phyloP scores from a whole-genome alignment of 1,284 basidiomycete genomes.

The Mycena citricolor region DNA sequence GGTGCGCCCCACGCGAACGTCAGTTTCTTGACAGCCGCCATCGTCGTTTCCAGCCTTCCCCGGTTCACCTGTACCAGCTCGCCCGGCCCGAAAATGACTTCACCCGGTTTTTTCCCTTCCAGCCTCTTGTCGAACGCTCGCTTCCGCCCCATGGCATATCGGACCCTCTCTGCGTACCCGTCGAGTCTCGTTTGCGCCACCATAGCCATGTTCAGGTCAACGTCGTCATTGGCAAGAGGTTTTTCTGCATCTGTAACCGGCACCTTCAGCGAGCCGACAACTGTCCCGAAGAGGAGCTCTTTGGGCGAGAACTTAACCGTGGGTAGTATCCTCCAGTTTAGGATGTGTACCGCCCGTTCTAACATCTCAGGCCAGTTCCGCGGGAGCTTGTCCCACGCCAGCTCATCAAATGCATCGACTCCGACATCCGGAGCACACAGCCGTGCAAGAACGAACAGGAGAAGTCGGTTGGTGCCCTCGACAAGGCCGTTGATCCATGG shows the following conservation, averaged over 20 bases:
- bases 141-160: slow-evolving; percentile 26
- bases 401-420: slow-evolving; percentile 28
- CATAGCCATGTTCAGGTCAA: slow-evolving; percentile 28
- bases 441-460: slow-evolving; percentile 29
- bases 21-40: slow-evolving; percentile 28
- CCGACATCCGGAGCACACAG: slow-evolving; percentile 35
- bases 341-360: slow-evolving; percentile 1
- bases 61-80: slow-evolving; percentile 33
- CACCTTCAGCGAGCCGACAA: slow-evolving; percentile 25
- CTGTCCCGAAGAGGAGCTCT: slow-evolving; percentile 7
- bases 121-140: slow-evolving; percentile 27
- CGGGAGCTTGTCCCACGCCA: slow-evolving; percentile 20
- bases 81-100: slow-evolving; percentile 28
- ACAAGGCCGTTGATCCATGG: slow-evolving; percentile 30
- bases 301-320: slow-evolving; percentile 23
- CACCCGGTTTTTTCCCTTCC: slow-evolving; percentile 13
- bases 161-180: slow-evolving; percentile 26
- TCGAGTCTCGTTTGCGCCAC: slow-evolving; percentile 31
- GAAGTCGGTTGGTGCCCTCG: slow-evolving; percentile 17
- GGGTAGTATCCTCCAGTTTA: slow-evolving; percentile 19
- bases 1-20: slow-evolving; percentile 11
- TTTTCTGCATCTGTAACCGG: background rate
- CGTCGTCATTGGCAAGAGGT: background rate
- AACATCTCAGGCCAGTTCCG: slow-evolving; percentile 30
- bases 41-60: slow-evolving; percentile 30